phyloP scores from a whole-genome alignment of 2,329 filamentous ascomycete genomes.

The Exophiala spinifera region DNA sequence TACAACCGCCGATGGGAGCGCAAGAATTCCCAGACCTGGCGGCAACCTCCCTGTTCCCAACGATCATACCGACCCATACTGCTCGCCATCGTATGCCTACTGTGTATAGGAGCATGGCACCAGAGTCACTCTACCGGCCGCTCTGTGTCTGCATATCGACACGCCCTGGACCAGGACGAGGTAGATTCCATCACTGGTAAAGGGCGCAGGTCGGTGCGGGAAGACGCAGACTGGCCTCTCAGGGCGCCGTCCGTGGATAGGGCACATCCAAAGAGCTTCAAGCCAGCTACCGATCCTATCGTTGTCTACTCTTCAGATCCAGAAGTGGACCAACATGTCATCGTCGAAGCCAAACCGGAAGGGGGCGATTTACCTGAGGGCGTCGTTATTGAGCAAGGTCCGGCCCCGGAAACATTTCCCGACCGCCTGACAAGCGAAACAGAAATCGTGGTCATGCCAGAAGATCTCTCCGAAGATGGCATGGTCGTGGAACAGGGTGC shows the following conservation, averaged over 20 bases:
- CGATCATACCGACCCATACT: conserved; percentile 8
- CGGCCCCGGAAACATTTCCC: neutral
- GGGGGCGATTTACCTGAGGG: neutral
- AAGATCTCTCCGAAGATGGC: conserved; percentile 2
- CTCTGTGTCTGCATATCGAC: conserved; percentile 4
- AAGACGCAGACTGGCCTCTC: conserved; percentile 1
- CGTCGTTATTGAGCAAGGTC: neutral
- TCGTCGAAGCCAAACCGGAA: neutral
- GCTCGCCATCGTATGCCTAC: conserved; percentile 7
- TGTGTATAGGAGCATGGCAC: conserved; percentile 9
- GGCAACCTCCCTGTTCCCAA: conserved; percentile 6
- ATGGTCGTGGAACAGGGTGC: neutral
- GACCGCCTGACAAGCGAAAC: conserved; percentile 3
- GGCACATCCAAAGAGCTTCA: neutral
- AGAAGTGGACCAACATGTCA: neutral
- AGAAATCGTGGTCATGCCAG: conserved; percentile 8
- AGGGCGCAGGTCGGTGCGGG: conserved; percentile 12
- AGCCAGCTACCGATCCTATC: neutral
- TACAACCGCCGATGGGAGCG: conserved; percentile 10
- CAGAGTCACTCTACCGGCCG: conserved; percentile 2
- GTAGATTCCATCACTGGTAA: neutral
- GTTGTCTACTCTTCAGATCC: neutral
- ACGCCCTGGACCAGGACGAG: neutral
- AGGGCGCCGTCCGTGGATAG: neutral
- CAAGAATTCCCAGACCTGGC: conserved; percentile 16